phyloP scores from a whole-genome alignment of 2,329 filamentous ascomycete genomes.

The Sarocladium strictum region DNA sequence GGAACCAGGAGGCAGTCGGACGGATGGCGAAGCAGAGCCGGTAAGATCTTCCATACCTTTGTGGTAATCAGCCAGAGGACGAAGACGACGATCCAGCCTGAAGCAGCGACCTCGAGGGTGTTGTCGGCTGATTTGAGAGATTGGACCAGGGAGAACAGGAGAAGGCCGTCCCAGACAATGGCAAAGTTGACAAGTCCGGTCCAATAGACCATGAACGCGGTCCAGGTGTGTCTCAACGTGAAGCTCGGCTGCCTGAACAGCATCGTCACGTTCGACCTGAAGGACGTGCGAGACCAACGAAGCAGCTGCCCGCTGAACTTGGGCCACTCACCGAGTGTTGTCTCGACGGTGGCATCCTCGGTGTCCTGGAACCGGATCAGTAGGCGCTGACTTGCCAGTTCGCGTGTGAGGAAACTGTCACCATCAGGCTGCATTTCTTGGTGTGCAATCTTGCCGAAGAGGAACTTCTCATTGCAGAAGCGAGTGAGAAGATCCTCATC shows the following conservation, averaged over 20 bases:
- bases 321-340: constrained; percentile 41
- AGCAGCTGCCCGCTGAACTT: constrained; percentile 48
- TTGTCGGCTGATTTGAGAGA: not conserved
- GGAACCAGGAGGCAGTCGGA: constrained; percentile 45
- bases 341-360: constrained; percentile 41
- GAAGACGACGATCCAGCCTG: too few relatives aligned
- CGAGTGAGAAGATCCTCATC: constrained; percentile 31
- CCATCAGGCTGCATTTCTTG: constrained; percentile 44
- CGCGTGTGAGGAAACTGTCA: constrained; percentile 57
- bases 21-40: constrained; percentile 46
- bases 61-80: constrained; percentile 26
- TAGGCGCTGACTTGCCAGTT: constrained; percentile 42
- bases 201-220: constrained; percentile 50
- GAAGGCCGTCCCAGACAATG: constrained; percentile 40
- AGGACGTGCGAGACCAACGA: constrained; percentile 54
- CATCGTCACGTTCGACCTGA: constrained; percentile 46
- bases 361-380: constrained; percentile 49
- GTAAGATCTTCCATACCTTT: constrained; percentile 52
- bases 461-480: constrained; percentile 46
- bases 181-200: constrained; percentile 50
- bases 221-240: constrained; percentile 30
- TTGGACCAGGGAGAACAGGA: constrained; percentile 27
- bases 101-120: too few relatives aligned
- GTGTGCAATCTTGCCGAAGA: constrained; percentile 28
- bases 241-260: constrained; percentile 34